Evolutionary conservation across 2,329 filamentous ascomycete species (phyloP), one percentile per base, ranked within the genome.

Genomic region (Xylariaceae sp.): DNA sequence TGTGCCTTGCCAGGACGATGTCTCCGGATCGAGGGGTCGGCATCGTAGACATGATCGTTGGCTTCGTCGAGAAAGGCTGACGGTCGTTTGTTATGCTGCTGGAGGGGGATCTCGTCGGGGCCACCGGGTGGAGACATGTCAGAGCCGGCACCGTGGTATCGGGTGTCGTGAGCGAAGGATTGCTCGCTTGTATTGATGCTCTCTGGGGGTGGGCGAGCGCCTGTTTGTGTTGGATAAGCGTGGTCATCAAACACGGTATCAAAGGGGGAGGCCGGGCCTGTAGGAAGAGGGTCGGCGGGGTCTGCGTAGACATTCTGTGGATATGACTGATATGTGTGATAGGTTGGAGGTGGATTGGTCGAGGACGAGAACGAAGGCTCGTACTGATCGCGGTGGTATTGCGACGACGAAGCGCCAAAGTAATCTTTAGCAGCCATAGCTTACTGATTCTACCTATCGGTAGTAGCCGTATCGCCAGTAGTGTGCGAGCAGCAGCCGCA

Each of bases 171-270:
- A 51, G 79, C 69, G 70, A 73, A 69, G 68, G 71, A 67, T 63
- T 74, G 60, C 64, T 73, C 68, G 65, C 72, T 66, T 8, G 53
- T 61, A 65, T 70, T 69, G 37, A 71, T 64, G 53, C 65, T 61
- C 44, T 68, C 66, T 43, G 54, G 47, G 9, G 55, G 55, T 35
- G 53, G 67, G 59, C 53, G 69, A 11, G 47, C 19, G 8, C 48
- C 46, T 67, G 59, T 53, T n/a, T 70, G 70, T 49, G 78, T 73
- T 53, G 83, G 81, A 66, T 88, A 87, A 54, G 79, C 77, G 71
- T 84, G 76, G 68, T 88, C 85, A 70, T 87, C 84, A 68, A 87
- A 87, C 53, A 84, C 81, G 47, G 79, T 80, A 52, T 83, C 80
- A 67, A 87, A 86, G 7, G 85, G 84, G 26, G 82, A 79, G 19